Base-by-base conservation (phyloP, 345 rosid genomes). In the Gossypium sturtianum region DNA sequence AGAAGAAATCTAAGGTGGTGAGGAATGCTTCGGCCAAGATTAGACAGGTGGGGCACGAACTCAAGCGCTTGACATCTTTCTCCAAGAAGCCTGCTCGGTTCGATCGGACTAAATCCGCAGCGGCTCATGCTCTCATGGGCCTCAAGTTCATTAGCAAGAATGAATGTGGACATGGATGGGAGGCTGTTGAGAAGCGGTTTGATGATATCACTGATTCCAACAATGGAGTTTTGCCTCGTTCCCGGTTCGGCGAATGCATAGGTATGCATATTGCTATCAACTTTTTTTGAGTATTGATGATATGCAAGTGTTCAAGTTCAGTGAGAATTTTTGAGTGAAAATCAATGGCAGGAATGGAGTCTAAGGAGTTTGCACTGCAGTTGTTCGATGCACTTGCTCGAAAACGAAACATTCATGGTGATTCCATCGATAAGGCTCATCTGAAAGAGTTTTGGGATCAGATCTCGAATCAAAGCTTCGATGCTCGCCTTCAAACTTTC, bases 391-490 rank as follows among this genome's bases (percentile, higher is more conserved):
- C 97, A 7, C 89, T 91, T 64, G 88, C 90, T 44, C 84, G 92
- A 62, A 84, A 80, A 82, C 75, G 86, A 77, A 73, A 84, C 19
- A 84, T 91, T 56, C 61, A 81, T 2, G 83, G 87, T 0, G 91
- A 88, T 74, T 80, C 89, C 3, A 85, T 91, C 38, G 79, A 78
- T 4, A 88, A 87, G 22, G 85, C 52, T 51, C 84, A 84, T 63
- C 54, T 89, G 0, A 82, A 76, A 57, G 90, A 89, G 17, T 91
- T 91, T 59, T 91, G 97, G 97, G 93, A 91, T 62, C 91, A 88
- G 83, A 89, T 91, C 71, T 81, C 88, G 38, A 60, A 91, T 61
- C 91, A 91, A 77, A 86, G 97, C 72, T 91, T 91, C 19, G 91
- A 91, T 66, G 83, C 92, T 49, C 84, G 93, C 74, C 94, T 91